Base-by-base conservation (phyloP, 2,329 filamentous ascomycete species). In the Hymenoscyphus scutula region DNA sequence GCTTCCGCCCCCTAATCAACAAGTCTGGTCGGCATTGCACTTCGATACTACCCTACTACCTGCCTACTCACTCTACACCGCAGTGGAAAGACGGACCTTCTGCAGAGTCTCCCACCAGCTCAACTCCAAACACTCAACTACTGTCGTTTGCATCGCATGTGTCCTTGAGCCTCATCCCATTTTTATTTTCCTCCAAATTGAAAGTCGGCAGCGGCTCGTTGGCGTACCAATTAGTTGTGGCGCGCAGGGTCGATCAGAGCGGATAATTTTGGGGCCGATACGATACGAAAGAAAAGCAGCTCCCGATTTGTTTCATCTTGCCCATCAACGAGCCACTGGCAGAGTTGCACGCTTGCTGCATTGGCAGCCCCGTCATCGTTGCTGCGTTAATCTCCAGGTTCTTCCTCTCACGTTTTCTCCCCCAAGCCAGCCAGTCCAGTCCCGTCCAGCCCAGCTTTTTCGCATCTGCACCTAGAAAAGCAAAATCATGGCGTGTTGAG, bases 401-500 rank as follows among this genome's bases (percentile, higher is more conserved):
- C 34, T 37, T 37, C 34, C 34, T 37, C 34, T 37, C 34, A 37
- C 15, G 61, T 57, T 56, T 51, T 60, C 27, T 38, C 58, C 30
- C n/a, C 25, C 27, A 10, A 55, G 37, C 55, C 30, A 13, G n/a
- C 23, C 60, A 62, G n/a, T 64, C 59, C 51, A 10, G n/a, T n/a
- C n/a, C 51, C 51, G 27, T 19, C 48, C n/a, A 17, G 8, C n/a
- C 23, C 54, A 56, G 19, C 41, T 48, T 10, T 23, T 15, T 17
- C 13, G 15, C 19, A 51, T 19, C 45, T 23, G 19, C n/a, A 6
- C 23, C 45, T 25, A 23, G 45, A 51, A 51, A 51, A 51, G 45
- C 45, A 51, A n/a, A 45, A 38, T 51, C 60, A 73, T 72, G 70
- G 64, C 61, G 58, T 64, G 66, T 53, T 72, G 58, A 69, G 63